Evolutionary conservation across 2,329 filamentous ascomycete species (phyloP), one percentile per base, ranked within the genome.

Genomic region (Chaetoscypha palmicola): DNA sequence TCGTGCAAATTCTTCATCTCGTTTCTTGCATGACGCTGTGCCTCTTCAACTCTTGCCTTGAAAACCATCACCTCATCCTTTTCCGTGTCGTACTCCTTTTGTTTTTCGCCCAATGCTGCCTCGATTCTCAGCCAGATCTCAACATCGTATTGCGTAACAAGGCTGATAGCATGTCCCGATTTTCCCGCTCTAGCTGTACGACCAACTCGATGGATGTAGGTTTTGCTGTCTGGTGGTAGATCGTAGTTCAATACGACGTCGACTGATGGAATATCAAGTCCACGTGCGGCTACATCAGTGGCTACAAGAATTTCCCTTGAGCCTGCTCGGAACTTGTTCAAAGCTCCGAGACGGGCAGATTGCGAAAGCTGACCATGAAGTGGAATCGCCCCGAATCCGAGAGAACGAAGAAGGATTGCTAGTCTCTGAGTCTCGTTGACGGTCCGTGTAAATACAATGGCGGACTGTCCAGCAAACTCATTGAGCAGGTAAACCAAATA

Each of bases 351-450:
- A 54, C 92, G 87, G 12, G 86, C 76, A 1, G 86, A 86, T 63
- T 98, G 92, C 1, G 81, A 89, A 39, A 98, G 77, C 61, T 95
- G 87, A 7, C 91, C 92, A 65, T 98, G 91, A 0, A 98, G 74
- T 0, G 92, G 91, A 48, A 97, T 92, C 3, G 90, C 91, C 31
- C 83, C 82, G 60, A 96, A 92, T 21, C 90, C 91, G 2, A 98
- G 77, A 0, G 82, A 76, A 38, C 91, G 81, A 2, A 96, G 74
- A 12, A 98, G 67, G 58, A 94, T 85, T 19, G 90, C 81, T 23
- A 96, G 66, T 7, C 92, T 78, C 63, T 95, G 88, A 0, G 89
- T 86, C 62, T 97, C 91, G 64, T 87, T 86, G 34, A 97, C 86
- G 0, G 92, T 98, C 33, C 92, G 74, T 0, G 86, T 89, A 68